These are phyloP conservation scores for Suillus brevipes DNA, from an alignment of 768 basidiomycete species.

Conservation along the genomic window DNA sequence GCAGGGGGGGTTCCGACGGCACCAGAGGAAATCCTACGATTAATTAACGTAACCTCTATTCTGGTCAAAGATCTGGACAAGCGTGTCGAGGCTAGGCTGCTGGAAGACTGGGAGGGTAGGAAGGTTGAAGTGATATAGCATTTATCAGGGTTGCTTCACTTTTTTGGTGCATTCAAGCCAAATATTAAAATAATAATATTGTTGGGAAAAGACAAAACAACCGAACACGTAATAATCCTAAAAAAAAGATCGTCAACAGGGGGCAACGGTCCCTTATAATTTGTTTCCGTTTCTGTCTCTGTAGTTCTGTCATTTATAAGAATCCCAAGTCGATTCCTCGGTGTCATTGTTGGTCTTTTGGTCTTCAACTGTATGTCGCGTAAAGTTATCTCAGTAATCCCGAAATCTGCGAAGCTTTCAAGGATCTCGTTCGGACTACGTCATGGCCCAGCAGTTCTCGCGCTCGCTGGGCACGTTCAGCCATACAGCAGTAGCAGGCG, in stretches of 20 bases:
- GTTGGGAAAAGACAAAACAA: background rate
- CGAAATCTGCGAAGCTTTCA: constrained; percentile 12
- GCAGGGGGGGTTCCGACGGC: constrained; percentile 84
- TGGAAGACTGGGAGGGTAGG: constrained; percentile 67
- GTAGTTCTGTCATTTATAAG: background rate
- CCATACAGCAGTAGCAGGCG: background rate
- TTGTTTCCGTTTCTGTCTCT: background rate
- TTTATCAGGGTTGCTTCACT: background rate
- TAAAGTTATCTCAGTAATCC: background rate
- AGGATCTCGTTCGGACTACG: constrained; percentile 20
- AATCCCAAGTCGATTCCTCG: background rate
- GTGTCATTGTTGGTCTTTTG: background rate
- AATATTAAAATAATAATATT: background rate
- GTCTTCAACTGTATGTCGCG: background rate
- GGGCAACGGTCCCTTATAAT: background rate
- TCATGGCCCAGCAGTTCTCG: constrained; percentile 19
- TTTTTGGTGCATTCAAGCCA: background rate
- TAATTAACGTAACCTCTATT: constrained; percentile 68
- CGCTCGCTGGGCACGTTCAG: constrained; percentile 1
- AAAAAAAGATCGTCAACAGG: background rate
- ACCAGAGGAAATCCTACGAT: constrained; percentile 67
- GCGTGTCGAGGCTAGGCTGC: constrained; percentile 64
- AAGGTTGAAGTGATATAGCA: constrained; percentile 53
- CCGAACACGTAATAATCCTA: background rate
- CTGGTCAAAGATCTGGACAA: constrained; percentile 71